phyloP scores from a whole-genome alignment of 768 basidiomycete genomes.

The Suillus subalutaceus region DNA sequence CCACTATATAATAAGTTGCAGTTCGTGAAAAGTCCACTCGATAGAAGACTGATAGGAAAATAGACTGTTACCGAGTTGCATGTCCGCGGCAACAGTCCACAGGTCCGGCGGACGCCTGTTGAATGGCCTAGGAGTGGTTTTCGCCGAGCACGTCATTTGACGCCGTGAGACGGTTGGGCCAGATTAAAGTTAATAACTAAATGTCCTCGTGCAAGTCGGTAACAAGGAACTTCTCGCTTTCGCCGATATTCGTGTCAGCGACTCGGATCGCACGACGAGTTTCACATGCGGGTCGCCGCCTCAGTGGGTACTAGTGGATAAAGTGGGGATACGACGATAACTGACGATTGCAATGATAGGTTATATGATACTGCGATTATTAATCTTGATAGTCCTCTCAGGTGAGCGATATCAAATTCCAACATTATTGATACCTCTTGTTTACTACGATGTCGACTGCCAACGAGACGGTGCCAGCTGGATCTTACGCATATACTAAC shows the following conservation, averaged over 20 bases:
- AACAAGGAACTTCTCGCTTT: too few relatives aligned
- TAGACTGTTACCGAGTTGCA: neutral
- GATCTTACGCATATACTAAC: constrained; percentile 69
- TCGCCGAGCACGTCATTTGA: neutral
- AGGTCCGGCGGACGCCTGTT: too few relatives aligned
- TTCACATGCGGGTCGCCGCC: neutral
- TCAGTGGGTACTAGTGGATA: neutral
- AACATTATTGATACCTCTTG: neutral
- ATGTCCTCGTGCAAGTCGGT: neutral
- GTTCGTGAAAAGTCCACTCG: neutral
- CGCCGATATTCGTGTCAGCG: too few relatives aligned
- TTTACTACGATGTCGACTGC: neutral
- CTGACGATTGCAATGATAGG: too few relatives aligned
- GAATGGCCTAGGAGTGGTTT: neutral
- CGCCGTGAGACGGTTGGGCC: neutral
- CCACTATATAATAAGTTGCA: neutral
- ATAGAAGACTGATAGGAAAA: neutral
- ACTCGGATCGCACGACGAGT: neutral
- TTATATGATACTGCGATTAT: neutral
- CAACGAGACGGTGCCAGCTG: constrained; percentile 33
- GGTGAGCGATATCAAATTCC: neutral
- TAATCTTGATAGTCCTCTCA: neutral
- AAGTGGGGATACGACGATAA: neutral
- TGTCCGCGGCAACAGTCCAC: neutral
- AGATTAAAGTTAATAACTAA: neutral